A percentile compares a stretch with the other conserved stretches of the same genome.
Conservation (phyloP, 108 stramenopile species). For the Nitzschia inconspicua region DNA sequence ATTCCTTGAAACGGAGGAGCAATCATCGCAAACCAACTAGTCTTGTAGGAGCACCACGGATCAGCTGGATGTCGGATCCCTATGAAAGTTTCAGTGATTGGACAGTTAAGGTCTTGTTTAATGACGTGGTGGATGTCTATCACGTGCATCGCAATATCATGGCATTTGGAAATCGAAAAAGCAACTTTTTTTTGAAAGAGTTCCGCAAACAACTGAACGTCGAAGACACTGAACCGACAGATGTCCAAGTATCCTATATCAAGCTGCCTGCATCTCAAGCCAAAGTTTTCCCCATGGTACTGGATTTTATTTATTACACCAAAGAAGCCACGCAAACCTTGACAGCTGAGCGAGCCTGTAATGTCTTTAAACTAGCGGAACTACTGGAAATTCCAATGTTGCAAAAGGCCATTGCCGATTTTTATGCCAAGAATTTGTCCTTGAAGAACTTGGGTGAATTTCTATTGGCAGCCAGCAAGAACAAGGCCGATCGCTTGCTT, state of each 20-base stretch:
- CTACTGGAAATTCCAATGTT: conserved; percentile 10
- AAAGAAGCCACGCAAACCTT: conserved; percentile 30
- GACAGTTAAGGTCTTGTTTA: conserved; percentile 13
- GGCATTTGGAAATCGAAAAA: conserved; percentile 30
- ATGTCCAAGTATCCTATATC: conserved; percentile 9
- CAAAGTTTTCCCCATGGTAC: conserved; percentile 26
- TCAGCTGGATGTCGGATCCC: conserved; percentile 38
- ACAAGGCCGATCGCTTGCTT: conserved; percentile 19
- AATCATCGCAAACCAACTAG: no score
- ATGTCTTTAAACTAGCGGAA: conserved; percentile 28
- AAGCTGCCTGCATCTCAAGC: conserved; percentile 20
- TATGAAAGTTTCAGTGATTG: conserved; percentile 29
- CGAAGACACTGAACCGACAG: not conserved
- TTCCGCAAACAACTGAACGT: not conserved
- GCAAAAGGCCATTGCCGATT: conserved; percentile 27
- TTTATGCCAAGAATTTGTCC: conserved; percentile 28
- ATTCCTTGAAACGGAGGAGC: no score
- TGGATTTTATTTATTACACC: conserved; percentile 34
- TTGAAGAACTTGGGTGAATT: conserved; percentile 33
- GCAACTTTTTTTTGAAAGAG: conserved; percentile 8
- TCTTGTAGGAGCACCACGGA: no score
- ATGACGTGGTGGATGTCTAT: conserved; percentile 19
- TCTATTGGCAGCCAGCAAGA: conserved; percentile 13
- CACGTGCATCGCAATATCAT: conserved; percentile 31
- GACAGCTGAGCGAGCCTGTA: conserved; percentile 26